phyloP scores from a whole-genome alignment of 2,329 filamentous ascomycete species.

The Trichophyton equinum region DNA sequence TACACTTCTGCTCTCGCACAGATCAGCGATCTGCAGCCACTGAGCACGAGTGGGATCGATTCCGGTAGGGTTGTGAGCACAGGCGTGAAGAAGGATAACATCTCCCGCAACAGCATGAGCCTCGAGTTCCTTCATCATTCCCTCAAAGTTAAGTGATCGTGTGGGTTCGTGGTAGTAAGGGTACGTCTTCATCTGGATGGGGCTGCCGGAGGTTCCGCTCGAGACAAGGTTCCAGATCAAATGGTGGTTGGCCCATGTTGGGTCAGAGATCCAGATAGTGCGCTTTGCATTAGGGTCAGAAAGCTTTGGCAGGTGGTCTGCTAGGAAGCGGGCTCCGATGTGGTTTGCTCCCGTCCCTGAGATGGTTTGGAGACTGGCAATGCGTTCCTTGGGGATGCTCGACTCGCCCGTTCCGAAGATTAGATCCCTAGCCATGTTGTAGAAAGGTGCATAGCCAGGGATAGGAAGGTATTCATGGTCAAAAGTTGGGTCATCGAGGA shows the following conservation, averaged over 20 bases:
- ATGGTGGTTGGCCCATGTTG: conserved; percentile 96
- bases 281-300: conserved; percentile 36
- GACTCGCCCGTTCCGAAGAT: conserved; percentile 46
- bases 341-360: conserved; percentile 93
- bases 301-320: conserved; percentile 61
- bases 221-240: conserved; percentile 59
- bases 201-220: conserved; percentile 60
- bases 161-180: conserved; percentile 71
- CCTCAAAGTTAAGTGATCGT: conserved; percentile 33
- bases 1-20: conserved; percentile 68
- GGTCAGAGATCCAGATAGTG: conserved; percentile 78
- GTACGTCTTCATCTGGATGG: conserved; percentile 62
- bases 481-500: conserved; percentile 70
- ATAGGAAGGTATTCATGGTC: conserved; percentile 98
- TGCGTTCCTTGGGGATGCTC: conserved; percentile 20
- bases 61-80: conserved; percentile 94
- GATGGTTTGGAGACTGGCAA: conserved; percentile 77
- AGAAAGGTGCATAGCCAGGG: conserved; percentile 71
- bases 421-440: conserved; percentile 73
- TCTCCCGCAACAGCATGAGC: conserved; percentile 69
- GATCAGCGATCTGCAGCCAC: conserved; percentile 72
- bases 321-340: conserved; percentile 78
- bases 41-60: conserved; percentile 86
- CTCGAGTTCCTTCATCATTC: conserved; percentile 70
- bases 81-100: conserved; percentile 82